phyloP scores from a whole-genome alignment of 2,329 filamentous ascomycete species.

The Penicillium sp. region DNA sequence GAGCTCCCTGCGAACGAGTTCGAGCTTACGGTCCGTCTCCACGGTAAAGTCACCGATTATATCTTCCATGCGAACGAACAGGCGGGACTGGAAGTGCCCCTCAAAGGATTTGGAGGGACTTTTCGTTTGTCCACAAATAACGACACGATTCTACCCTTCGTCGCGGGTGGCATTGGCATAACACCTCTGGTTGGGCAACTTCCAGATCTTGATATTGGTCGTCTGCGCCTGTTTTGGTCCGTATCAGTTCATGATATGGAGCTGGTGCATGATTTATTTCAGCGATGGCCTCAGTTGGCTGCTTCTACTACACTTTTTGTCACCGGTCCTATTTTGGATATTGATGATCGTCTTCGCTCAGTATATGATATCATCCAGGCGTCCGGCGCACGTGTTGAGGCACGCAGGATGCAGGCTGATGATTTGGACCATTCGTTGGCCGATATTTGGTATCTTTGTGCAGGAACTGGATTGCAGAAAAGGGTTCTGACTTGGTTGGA shows the following conservation, averaged over 20 bases:
- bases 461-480: constrained; percentile 52
- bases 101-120: constrained; percentile 73
- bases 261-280: background rate
- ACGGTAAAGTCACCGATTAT: constrained; percentile 60
- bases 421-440: constrained; percentile 48
- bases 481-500: constrained; percentile 55
- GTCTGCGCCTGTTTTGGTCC: constrained; percentile 68
- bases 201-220: constrained; percentile 48
- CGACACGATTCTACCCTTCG: constrained; percentile 55
- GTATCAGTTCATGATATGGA: constrained; percentile 59
- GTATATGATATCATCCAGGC: constrained; percentile 52
- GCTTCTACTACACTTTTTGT: background rate
- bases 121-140: constrained; percentile 49
- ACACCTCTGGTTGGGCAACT: constrained; percentile 65
- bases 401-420: constrained; percentile 48
- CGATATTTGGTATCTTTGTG: constrained; percentile 62
- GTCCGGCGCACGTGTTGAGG: constrained; percentile 38
- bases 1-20: constrained; percentile 23
- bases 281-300: background rate
- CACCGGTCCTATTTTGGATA: background rate
- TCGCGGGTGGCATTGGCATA: constrained; percentile 80
- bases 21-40: background rate
- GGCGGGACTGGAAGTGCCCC: constrained; percentile 61
- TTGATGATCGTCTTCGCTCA: constrained; percentile 36
- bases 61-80: constrained; percentile 60